Base-by-base conservation (phyloP, 2,329 filamentous ascomycete genomes). In the Stromatinia cepivora region DNA sequence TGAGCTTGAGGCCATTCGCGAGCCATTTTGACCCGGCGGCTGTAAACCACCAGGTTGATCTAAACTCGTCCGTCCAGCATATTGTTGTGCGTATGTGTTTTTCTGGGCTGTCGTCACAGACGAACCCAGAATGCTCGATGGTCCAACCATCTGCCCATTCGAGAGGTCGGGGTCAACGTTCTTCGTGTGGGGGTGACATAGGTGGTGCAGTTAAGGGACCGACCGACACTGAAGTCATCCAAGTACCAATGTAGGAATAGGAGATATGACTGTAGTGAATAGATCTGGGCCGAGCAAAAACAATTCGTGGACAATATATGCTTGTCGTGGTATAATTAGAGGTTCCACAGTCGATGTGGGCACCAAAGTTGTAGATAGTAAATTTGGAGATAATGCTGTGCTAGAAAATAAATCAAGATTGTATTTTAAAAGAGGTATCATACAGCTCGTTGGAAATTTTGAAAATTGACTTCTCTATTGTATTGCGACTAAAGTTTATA, bases 31-130 rank as follows among this genome's bases (percentile, higher is more conserved):
- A 34, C 75, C 71, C 2, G 81, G 78, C 28, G 82, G 84, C 73
- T 87, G 86, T 52, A 88, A 82, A 2, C 66, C 66, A 39, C 81
- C 83, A 79, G 86, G 84, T 73, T 86, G 85, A 70, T 90, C 87
- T 74, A 88, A 79, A 75, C 85, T 87, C 39, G 83, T 79, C 71
- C 81, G 82, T 39, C 79, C 77, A 59, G 77, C 82, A 69, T 80
- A 74, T 69, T 81, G 80, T 69, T 86, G 83, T 67, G 79, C 78
- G 69, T 80, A 80, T 70, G 83, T 80, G 70, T 83, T 81, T 79
- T 86, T 86, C 79, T 86, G 84, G 73, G 83, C 83, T 76, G 85
- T 83, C 72, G 83, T 85, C 74, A 82, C 81, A 73, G 84, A 85
- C 78, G 83, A 81, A 79, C 83, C 84, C 79, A 86, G 80, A 82